phyloP scores from a whole-genome alignment of 768 basidiomycete species.

The Naematelia encephala region DNA sequence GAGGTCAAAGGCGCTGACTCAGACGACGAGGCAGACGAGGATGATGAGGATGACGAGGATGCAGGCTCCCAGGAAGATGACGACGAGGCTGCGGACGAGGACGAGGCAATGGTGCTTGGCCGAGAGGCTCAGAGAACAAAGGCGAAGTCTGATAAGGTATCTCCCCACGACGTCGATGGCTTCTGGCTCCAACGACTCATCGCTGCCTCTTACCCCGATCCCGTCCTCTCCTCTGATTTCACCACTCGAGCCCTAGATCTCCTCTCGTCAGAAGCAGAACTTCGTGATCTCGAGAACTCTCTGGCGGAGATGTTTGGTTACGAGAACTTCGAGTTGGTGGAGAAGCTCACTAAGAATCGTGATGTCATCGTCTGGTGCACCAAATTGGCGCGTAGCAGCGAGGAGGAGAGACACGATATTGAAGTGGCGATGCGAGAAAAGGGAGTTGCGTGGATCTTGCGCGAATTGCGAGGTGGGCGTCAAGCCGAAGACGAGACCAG shows the following conservation, averaged over 20 bases:
- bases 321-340: slow-evolving; percentile 73
- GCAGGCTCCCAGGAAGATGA: slow-evolving; percentile 52
- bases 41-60: slow-evolving; percentile 54
- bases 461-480: slow-evolving; percentile 79
- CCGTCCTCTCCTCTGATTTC: slow-evolving; percentile 89
- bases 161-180: slow-evolving; percentile 86
- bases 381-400: slow-evolving; percentile 82
- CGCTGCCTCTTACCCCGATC: slow-evolving; percentile 84
- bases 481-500: slow-evolving; percentile 60
- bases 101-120: slow-evolving; percentile 76
- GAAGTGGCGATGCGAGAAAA: slow-evolving; percentile 99
- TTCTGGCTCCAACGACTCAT: slow-evolving; percentile 99
- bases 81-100: slow-evolving; percentile 55
- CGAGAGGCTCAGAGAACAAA: slow-evolving; percentile 57
- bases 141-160: slow-evolving; percentile 68
- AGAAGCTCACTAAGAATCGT: slow-evolving; percentile 87
- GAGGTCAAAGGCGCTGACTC: slow-evolving; percentile 75
- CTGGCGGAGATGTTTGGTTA: slow-evolving; percentile 97
- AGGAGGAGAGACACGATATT: slow-evolving; percentile 83
- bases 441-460: slow-evolving; percentile 90
- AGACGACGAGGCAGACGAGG: slow-evolving; percentile 65
- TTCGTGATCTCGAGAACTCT: slow-evolving; percentile 91
- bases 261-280: slow-evolving; percentile 77
- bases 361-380: slow-evolving; percentile 98
- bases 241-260: slow-evolving; percentile 77